These are phyloP conservation scores for Saksenaea oblongispora DNA, from an alignment of 371 early-diverging fungal species.

Conservation along the genomic window DNA sequence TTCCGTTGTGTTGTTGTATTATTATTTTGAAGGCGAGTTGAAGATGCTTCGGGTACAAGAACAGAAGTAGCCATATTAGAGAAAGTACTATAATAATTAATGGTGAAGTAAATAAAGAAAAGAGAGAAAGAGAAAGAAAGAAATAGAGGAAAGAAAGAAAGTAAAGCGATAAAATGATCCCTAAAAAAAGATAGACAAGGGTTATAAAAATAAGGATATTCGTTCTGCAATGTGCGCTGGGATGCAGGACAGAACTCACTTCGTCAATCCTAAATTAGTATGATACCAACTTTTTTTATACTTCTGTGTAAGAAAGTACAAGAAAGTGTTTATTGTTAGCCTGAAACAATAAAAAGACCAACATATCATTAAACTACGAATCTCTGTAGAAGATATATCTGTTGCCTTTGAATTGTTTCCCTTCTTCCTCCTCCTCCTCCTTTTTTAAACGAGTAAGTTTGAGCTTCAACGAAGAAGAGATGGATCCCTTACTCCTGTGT, in stretches of 20 bases:
- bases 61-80: not conserved
- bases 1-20: not conserved
- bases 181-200: slow-evolving; percentile 4
- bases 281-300: too few species aligned
- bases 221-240: slow-evolving; percentile 2
- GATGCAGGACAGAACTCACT: slow-evolving; percentile 1
- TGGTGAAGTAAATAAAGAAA: not conserved
- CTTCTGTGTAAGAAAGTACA: too few species aligned
- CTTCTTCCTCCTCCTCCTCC: not conserved
- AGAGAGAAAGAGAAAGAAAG: not conserved
- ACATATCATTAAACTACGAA: too few species aligned
- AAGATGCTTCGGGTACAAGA: not conserved
- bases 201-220: not conserved
- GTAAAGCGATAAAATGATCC: not conserved
- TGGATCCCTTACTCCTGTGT: slow-evolving; percentile 1
- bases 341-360: too few species aligned
- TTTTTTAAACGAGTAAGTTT: not conserved
- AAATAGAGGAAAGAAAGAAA: not conserved
- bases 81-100: not conserved
- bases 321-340: too few species aligned
- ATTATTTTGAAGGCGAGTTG: not conserved
- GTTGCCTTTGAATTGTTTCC: not conserved
- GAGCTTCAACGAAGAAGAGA: not conserved
- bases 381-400: not conserved
- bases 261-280: not conserved